These are phyloP conservation scores for Papiliotrema laurentii DNA, from an alignment of 1,284 basidiomycete species.

Conservation along the genomic window DNA sequence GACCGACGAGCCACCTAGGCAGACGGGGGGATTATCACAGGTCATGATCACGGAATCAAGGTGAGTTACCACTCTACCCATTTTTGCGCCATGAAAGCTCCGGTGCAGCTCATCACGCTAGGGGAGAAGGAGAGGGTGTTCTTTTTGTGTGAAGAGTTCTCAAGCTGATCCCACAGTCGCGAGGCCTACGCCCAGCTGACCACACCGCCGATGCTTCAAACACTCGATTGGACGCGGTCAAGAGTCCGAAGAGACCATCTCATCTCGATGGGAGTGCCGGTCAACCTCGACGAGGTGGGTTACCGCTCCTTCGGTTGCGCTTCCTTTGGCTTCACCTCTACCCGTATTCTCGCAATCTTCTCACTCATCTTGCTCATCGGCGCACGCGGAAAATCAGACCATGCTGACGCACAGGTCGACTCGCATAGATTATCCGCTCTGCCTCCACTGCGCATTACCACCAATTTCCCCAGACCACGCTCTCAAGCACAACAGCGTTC, in stretches of 20 bases:
- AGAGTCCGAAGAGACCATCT: slow-evolving; percentile 81
- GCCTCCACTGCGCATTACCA: slow-evolving; percentile 73
- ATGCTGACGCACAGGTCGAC: slow-evolving; percentile 52
- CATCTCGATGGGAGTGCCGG: slow-evolving; percentile 81
- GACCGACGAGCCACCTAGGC: slow-evolving; percentile 67
- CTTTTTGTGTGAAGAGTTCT: too few relatives aligned
- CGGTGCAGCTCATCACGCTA: too few relatives aligned
- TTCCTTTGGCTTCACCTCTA: too few relatives aligned
- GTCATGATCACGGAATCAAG: slow-evolving; percentile 64
- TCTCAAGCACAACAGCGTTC: not conserved
- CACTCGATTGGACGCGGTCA: slow-evolving; percentile 86
- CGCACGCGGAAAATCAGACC: too few relatives aligned
- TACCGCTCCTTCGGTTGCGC: not conserved
- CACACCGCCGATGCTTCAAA: slow-evolving; percentile 54
- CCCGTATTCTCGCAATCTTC: too few relatives aligned
- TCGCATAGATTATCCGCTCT: slow-evolving; percentile 64
- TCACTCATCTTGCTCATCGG: too few relatives aligned
- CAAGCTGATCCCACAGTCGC: slow-evolving; percentile 55
- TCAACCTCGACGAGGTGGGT: slow-evolving; percentile 82
- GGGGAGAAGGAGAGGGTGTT: too few relatives aligned
- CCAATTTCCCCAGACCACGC: slow-evolving; percentile 27
- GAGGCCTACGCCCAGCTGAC: slow-evolving; percentile 63
- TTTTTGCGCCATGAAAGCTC: slow-evolving; percentile 5
- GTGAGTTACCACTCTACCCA: slow-evolving; percentile 48
- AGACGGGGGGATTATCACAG: slow-evolving; percentile 72